Evolutionary conservation across 1,139 yeast species (phyloP).

Genomic region (Candida dubliniensis): DNA sequence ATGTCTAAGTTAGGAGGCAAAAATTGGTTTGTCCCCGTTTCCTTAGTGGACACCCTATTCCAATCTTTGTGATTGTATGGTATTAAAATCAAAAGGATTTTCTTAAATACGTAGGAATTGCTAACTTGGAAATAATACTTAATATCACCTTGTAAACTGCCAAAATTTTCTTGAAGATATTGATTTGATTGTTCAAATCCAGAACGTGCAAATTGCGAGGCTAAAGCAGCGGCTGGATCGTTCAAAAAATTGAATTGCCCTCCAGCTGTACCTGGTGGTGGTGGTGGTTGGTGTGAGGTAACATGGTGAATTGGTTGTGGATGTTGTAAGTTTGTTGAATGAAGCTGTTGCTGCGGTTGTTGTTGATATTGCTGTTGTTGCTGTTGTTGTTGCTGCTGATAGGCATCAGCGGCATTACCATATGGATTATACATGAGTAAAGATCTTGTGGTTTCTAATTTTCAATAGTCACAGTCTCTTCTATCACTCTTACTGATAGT

Average conservation of each 20-base stretch:
- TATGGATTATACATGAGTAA: conserved; percentile 49
- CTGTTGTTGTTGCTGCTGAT: conserved; percentile 19
- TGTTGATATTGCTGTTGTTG: conserved; percentile 27
- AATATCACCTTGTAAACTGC: conserved; percentile 48
- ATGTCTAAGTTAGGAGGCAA: conserved; percentile 79
- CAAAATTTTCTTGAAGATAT: conserved; percentile 71
- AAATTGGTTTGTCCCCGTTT: conserved; percentile 45
- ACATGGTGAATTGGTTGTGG: conserved; percentile 25
- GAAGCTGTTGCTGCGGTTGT: conserved; percentile 24
- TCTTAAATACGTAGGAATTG: conserved; percentile 77
- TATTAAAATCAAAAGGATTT: conserved; percentile 70
- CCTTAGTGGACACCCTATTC: conserved; percentile 57
- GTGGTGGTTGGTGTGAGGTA: conserved; percentile 25
- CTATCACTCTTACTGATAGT: no score
- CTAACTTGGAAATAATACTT: conserved; percentile 91
- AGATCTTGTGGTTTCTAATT: background rate
- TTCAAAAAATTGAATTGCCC: conserved; percentile 45
- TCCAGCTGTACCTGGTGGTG: conserved; percentile 18
- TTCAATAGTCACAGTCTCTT: no score
- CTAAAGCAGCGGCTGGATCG: conserved; percentile 83
- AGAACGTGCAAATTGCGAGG: conserved; percentile 83
- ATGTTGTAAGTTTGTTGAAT: conserved; percentile 20
- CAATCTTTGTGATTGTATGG: conserved; percentile 87
- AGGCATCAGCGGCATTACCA: conserved; percentile 23
- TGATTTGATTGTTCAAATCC: conserved; percentile 75